Conservation (phyloP, 345 rosid genomes). For the Angophora floribunda region DNA sequence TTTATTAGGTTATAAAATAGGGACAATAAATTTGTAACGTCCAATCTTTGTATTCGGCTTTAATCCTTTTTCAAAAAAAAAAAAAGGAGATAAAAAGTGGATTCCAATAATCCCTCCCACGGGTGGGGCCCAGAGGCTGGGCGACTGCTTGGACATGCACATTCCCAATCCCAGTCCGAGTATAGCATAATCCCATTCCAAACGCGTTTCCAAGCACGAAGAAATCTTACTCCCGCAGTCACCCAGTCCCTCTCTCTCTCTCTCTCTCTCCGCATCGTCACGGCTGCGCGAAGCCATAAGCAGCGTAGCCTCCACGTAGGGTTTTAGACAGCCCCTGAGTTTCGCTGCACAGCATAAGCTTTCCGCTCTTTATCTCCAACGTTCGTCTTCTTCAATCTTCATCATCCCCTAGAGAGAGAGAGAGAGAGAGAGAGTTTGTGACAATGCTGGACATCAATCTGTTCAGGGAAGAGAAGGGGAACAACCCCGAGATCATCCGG, state of each 20-base stretch:
- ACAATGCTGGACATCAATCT: conserved; percentile 76
- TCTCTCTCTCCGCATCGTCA: neutral
- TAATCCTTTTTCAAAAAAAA: neutral
- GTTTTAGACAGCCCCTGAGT: neutral
- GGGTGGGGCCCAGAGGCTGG: neutral
- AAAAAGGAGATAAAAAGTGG: neutral
- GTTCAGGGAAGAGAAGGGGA: conserved; percentile 65
- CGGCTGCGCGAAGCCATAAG: neutral
- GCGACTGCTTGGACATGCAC: neutral
- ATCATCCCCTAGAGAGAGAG: neutral
- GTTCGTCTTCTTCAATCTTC: neutral
- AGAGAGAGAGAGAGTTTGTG: neutral
- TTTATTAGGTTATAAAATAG: neutral
- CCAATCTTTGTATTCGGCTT: neutral
- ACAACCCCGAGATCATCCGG: conserved; percentile 62
- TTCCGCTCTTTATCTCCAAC: neutral
- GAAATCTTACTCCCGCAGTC: neutral
- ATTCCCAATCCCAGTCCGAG: neutral
- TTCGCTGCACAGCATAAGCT: neutral
- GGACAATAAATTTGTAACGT: no score
- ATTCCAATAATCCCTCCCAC: neutral
- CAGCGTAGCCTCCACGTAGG: neutral
- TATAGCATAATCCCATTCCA: neutral
- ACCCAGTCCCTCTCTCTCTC: neutral
- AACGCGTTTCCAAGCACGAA: neutral